phyloP scores from a whole-genome alignment of 306 rosid species.

The Alnus rubra region DNA sequence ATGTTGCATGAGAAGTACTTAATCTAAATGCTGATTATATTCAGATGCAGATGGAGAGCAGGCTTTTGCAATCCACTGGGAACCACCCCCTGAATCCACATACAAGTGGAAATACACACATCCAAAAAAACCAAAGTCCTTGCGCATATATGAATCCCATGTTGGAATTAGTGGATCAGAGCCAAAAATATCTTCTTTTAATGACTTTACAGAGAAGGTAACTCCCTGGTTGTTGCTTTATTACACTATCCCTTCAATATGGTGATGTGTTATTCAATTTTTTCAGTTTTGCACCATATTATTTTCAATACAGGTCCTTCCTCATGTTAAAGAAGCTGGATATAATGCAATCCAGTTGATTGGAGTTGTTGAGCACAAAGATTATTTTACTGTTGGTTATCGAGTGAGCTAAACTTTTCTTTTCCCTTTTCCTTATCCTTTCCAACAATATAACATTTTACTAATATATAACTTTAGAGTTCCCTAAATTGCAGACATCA shows the following conservation, averaged over 20 bases:
- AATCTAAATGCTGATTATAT: conserved; percentile 26
- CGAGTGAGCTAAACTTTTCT: conserved; percentile 57
- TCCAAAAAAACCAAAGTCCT: conserved; percentile 68
- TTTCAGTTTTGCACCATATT: conserved; percentile 24
- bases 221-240: conserved; percentile 4
- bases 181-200: conserved; percentile 76
- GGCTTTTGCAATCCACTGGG: conserved; percentile 94
- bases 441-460: conserved; percentile 9
- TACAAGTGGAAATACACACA: conserved; percentile 70
- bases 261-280: conserved; percentile 8
- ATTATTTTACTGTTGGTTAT: conserved; percentile 94
- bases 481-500: conserved; percentile 13
- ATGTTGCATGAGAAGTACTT: too few relatives aligned
- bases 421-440: conserved; percentile 15
- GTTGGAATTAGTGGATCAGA: conserved; percentile 96
- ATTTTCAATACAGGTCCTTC: conserved; percentile 69
- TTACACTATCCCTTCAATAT: conserved; percentile 16
- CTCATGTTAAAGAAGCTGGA: conserved; percentile 87
- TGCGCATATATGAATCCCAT: conserved; percentile 93
- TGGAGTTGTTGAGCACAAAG: conserved; percentile 90
- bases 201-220: conserved; percentile 69
- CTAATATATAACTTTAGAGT: conserved; percentile 17
- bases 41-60: conserved; percentile 73
- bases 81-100: conserved; percentile 82
- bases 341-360: conserved; percentile 87